Percentiles rank a stretch among this genome's conserved stretches.
Evolutionary conservation across 2,329 filamentous ascomycete species (phyloP).

Genomic region (Pseudovirgaria hyperparasitica): DNA sequence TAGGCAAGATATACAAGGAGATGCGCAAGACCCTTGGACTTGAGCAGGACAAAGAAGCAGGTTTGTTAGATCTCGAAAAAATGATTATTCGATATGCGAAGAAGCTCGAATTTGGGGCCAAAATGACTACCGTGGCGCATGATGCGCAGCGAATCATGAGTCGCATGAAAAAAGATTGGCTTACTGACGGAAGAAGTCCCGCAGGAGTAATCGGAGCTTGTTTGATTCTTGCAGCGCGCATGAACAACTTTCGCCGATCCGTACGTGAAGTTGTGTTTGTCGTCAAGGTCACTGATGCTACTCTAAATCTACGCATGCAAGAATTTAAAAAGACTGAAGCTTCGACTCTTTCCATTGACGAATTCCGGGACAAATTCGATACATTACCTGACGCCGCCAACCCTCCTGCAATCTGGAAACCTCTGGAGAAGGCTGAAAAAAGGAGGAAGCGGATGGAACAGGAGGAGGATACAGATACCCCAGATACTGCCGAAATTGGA

Average conservation of each 20-base stretch:
- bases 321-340: constrained; percentile 85
- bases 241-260: constrained; percentile 94
- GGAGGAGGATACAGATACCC: constrained; percentile 7
- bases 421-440: constrained; percentile 37
- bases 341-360: constrained; percentile 72
- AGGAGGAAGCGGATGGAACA: constrained; percentile 14
- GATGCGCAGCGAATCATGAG: constrained; percentile 80
- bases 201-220: constrained; percentile 91
- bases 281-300: constrained; percentile 89
- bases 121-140: constrained; percentile 71
- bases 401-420: constrained; percentile 69
- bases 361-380: constrained; percentile 63
- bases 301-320: constrained; percentile 78
- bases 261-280: constrained; percentile 95
- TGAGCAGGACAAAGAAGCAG: constrained; percentile 26
- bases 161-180: constrained; percentile 95
- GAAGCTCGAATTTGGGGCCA: constrained; percentile 78
- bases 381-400: constrained; percentile 46
- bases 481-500: too few species aligned
- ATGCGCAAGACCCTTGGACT: constrained; percentile 56
- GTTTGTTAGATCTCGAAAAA: constrained; percentile 60
- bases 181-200: constrained; percentile 84
- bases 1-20: constrained; percentile 81
- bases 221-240: constrained; percentile 84
- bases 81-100: constrained; percentile 83